Evolutionary conservation across 2,329 filamentous ascomycete species (phyloP), one percentile per base, ranked within the genome.

Genomic region (Magnaporthiopsis incrustans): DNA sequence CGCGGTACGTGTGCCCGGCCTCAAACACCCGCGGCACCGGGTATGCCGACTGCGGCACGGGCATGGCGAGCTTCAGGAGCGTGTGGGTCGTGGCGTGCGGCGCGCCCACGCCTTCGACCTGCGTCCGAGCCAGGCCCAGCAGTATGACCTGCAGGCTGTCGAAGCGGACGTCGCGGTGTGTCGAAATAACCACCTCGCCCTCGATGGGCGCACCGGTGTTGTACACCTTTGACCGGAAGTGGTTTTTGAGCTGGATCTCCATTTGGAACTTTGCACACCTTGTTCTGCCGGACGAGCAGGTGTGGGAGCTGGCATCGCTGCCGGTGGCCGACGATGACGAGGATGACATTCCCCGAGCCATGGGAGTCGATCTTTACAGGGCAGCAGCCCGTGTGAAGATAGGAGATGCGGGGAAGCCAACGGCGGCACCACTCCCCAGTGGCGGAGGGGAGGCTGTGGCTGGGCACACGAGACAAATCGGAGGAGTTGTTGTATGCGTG

Each of bases 301-400:
- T 44, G 64, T 60, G 64, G 62, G 66, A 64, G 58, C 63, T 50
- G 57, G 57, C 62, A 35, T 59, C 60, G 64, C 64, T 66, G 26
- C 33, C 25, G 26, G 35, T 63, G 25, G 68, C 63, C 18, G 33
- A 35, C 33, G 64, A 65, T 27, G 64, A 98, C 92, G 74, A 98
- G 97, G 79, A 98, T 14, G 32, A 98, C 64, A 95, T 76, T 56
- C 90, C 90, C 53, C 56, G 11, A 25, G 89, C 92, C 50, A 83
- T 53, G 44, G 7, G 44, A 53, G 18, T 10, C 22, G 44, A 22
- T n/a, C 18, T 84, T 57, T 80, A 80, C 57, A 15, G 25, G n/a
- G 18, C 7, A 12, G 57, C 26, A 11, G 57, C 33, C 33, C 33
- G 25, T 10, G 18, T 53, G 44, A 53, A 53, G n/a, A 53, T 22